phyloP scores from a whole-genome alignment of 2,329 filamentous ascomycete genomes.

The Drechslerella stenobrocha region DNA sequence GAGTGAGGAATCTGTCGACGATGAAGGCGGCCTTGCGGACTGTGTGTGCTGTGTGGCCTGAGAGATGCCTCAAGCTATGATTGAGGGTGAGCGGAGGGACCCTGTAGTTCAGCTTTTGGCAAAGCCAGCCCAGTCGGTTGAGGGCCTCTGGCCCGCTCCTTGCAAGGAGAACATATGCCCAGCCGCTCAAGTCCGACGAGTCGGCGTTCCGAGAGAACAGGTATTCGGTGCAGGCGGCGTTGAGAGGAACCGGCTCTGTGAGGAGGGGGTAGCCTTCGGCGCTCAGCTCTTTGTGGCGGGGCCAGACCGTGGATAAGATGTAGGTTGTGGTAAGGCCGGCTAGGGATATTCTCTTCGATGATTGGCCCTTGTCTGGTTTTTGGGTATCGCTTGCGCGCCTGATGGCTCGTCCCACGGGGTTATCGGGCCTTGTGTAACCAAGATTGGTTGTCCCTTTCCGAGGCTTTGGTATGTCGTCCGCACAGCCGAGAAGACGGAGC shows the following conservation, averaged over 20 bases:
- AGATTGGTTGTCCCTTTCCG: conserved; percentile 33
- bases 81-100: conserved; percentile 29
- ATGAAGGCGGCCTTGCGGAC: conserved; percentile 13
- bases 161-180: conserved; percentile 32
- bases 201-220: conserved; percentile 28
- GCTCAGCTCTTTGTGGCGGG: conserved; percentile 16
- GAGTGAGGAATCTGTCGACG: conserved; percentile 23
- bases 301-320: conserved; percentile 31
- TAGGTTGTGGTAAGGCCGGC: conserved; percentile 35
- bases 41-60: conserved; percentile 23
- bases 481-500: conserved; percentile 38
- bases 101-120: conserved; percentile 19
- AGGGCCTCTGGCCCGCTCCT: conserved; percentile 25
- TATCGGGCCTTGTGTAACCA: conserved; percentile 26
- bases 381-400: conserved; percentile 18
- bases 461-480: conserved; percentile 39
- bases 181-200: conserved; percentile 12
- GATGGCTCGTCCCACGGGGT: conserved; percentile 27
- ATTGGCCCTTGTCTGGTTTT: not conserved
- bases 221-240: conserved; percentile 11
- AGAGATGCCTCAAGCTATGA: conserved; percentile 34
- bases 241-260: conserved; percentile 10
- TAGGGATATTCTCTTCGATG: conserved; percentile 17
- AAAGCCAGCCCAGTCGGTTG: conserved; percentile 29
- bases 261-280: conserved; percentile 32